Base-by-base conservation (phyloP, 2,329 filamentous ascomycete genomes). In the Sporothrix brasiliensis region DNA sequence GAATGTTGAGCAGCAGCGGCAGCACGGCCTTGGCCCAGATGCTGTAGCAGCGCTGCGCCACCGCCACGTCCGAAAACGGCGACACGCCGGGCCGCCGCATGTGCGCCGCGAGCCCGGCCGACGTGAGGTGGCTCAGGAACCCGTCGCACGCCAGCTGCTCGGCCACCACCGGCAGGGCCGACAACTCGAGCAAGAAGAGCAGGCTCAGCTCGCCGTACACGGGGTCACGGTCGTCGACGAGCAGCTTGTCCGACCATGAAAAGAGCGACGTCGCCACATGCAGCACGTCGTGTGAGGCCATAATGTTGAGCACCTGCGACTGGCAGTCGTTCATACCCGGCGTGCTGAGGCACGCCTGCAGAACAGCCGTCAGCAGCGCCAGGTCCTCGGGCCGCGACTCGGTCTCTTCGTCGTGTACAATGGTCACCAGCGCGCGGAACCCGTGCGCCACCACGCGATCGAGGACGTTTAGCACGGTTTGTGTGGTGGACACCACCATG, bases 141-240 rank as follows among this genome's bases (percentile, higher is more conserved):
- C 92, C 93, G 75, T 97, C 93, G 53, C 93, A 90, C 0, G 94
- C 95, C 75, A 99, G 88, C 73, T 95, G 91, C 78, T 98, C 94
- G 2, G 95, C 94, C 67, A 98, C 85, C 21, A 88, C 81, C 0
- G 92, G 91, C 16, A 98, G 85, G 16, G 88, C 90, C 1, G 94
- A 97, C 14, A 99, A 86, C 74, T 97, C 92, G 27, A 97, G 88
- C 16, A 99, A 85, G 79, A 98, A 96, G 34, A 94, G 85, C 53
- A 97, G 86, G 76, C 92, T 92, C n/a, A 97, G 87, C 77, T 97
- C 94, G 73, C 94, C 95, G 79, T 97, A 98, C 41, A 98, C 84
- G 0, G 95, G 94, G 77, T 98, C 94, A 24, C 67, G 30, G 67
- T 68, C 70, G 70, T 91, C 87, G 49, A 91, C 86, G 0, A 91